Base-by-base conservation (phyloP, 306 rosid genomes). In the Corylus avellana region DNA sequence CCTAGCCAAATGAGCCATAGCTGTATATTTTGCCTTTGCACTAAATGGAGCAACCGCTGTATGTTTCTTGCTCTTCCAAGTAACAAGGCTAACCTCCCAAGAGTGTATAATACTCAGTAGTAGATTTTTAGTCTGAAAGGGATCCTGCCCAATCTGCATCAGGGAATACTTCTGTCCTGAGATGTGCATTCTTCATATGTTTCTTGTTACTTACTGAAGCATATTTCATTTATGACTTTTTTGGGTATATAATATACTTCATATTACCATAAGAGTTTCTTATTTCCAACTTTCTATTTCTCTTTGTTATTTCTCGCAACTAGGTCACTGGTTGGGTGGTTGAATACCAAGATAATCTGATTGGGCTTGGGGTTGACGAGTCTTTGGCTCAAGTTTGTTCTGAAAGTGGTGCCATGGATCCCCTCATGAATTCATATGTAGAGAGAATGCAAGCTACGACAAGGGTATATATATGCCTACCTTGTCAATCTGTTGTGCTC, bases 371-470 rank as follows among this genome's bases (percentile, higher is more conserved):
- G 53, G 99, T 95, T 61, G 99, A 95, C 14, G 99, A 93, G 71
- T 85, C 97, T 81, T 86, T 95, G 59, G 96, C 99, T 75, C 99
- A 95, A 89, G 98, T 95, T 56, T 95, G 99, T 84, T 92, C 98
- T 42, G 99, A 95, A 89, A 90, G 99, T 81, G 99, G 99, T 87
- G 89, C 99, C 76, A 91, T 95, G 99, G 99, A 95, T 83, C 98
- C 99, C 75, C 92, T 95, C 39, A 91, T 95, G 99, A 93, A 95
- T 75, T 89, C 99, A 1, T 95, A 95, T 83, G 97, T 93, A 50
- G 99, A 95, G 85, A 86, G 99, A 89, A 93, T 95, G 99, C 98
- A 95, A 86, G 99, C 98, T 70, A 95, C 97, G 35, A 93, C 98
- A 77, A 91, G 89, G 92, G 99, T 95, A 91, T 77, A 63, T 69